phyloP scores from a whole-genome alignment of 768 basidiomycete genomes.

The Coprinopsis strossmayeri region DNA sequence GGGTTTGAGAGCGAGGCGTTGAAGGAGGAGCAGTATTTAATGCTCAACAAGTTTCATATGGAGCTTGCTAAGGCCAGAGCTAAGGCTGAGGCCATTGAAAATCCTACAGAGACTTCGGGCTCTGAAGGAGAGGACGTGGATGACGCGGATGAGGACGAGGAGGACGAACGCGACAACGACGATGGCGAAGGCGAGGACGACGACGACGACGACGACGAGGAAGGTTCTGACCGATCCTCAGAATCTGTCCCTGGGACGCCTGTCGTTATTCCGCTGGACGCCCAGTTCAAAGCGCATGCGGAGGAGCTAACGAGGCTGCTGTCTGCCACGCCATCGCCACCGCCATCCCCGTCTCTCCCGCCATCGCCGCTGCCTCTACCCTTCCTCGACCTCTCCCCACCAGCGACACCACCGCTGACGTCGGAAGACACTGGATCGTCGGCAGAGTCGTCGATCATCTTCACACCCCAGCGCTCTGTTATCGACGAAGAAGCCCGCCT shows the following conservation, averaged over 20 bases:
- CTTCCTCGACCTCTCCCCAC: conserved; percentile 1
- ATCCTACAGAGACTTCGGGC: neutral
- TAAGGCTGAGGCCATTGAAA: neutral
- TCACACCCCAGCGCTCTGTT: conserved; percentile 5
- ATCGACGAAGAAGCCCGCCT: conserved; percentile 9
- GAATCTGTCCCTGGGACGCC: conserved; percentile 3
- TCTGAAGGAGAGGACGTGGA: neutral
- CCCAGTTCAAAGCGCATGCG: neutral
- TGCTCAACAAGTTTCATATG: conserved; percentile 18
- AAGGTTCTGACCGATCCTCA: neutral
- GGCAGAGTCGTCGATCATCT: conserved; percentile 2
- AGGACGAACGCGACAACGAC: neutral
- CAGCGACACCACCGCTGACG: conserved; percentile 1
- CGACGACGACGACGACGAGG: neutral
- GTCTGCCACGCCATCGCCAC: neutral
- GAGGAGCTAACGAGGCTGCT: conserved; percentile 3
- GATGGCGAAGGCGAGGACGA: neutral
- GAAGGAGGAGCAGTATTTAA: conserved; percentile 19
- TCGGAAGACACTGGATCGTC: neutral
- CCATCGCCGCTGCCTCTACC: neutral
- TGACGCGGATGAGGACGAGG: neutral
- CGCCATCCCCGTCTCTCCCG: neutral
- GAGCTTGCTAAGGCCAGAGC: neutral
- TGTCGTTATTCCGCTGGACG: neutral
- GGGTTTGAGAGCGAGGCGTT: conserved; percentile 14